phyloP scores from a whole-genome alignment of 2,329 filamentous ascomycete genomes.

The Tolypocladium sp. region DNA sequence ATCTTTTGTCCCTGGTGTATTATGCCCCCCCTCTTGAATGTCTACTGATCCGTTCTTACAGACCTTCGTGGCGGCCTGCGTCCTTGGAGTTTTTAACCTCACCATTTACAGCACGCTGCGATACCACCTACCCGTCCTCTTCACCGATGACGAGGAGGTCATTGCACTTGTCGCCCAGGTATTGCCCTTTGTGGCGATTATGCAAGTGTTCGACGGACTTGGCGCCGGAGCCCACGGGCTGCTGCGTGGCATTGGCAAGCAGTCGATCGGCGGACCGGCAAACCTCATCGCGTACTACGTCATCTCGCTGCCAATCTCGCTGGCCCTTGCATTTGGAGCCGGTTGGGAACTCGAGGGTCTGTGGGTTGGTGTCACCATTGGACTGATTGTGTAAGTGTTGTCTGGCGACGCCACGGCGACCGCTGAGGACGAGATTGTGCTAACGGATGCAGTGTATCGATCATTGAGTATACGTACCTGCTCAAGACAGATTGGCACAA shows the following conservation, averaged over 20 bases:
- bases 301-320: conserved; percentile 75
- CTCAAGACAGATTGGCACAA: conserved; percentile 43
- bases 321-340: conserved; percentile 68
- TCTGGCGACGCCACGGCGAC: background rate
- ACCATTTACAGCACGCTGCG: conserved; percentile 59
- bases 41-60: background rate
- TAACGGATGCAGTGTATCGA: conserved; percentile 30
- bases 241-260: conserved; percentile 76
- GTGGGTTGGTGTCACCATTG: conserved; percentile 72
- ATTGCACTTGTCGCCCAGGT: conserved; percentile 58
- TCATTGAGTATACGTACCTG: conserved; percentile 45
- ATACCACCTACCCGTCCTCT: conserved; percentile 65
- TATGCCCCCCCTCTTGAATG: background rate
- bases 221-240: conserved; percentile 75
- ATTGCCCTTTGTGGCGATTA: conserved; percentile 73
- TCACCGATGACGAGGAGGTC: conserved; percentile 66
- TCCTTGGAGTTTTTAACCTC: conserved; percentile 75
- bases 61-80: conserved; percentile 53
- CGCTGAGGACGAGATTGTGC: background rate
- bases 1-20: conserved; percentile 1
- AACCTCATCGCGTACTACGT: conserved; percentile 82
- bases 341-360: conserved; percentile 71
- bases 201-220: conserved; percentile 83
- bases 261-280: conserved; percentile 83
- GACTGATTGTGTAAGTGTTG: conserved; percentile 48